Evolutionary conservation across 805 yeast genomes (phyloP).

Genomic region (Sugiyamaella chiloensis): DNA sequence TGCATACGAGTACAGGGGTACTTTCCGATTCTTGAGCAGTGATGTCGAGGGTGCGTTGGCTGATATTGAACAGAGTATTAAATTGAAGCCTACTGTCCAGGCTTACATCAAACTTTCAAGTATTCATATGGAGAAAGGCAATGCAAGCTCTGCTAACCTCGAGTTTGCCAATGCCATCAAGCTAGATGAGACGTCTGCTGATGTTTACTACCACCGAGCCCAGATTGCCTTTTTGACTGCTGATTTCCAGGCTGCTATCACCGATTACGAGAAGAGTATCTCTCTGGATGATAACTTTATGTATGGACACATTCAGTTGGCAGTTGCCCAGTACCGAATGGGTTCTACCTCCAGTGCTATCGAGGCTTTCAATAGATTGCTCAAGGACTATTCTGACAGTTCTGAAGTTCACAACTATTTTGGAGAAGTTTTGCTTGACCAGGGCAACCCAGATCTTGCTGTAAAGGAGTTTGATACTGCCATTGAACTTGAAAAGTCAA

Average conservation of each 20-base stretch:
- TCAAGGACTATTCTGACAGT: slow-evolving; percentile 70
- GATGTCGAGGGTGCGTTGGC: slow-evolving; percentile 62
- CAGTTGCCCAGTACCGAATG: slow-evolving; percentile 84
- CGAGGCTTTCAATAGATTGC: slow-evolving; percentile 20
- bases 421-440: slow-evolving; percentile 89
- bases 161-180: slow-evolving; percentile 72
- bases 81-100: slow-evolving; percentile 65
- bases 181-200: slow-evolving; percentile 68
- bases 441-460: slow-evolving; percentile 69
- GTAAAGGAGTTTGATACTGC: slow-evolving; percentile 82
- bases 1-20: slow-evolving; percentile 81
- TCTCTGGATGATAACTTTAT: slow-evolving; percentile 71
- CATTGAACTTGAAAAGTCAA: slow-evolving; percentile 61
- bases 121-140: slow-evolving; percentile 75
- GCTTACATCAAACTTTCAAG: slow-evolving; percentile 79
- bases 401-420: slow-evolving; percentile 94
- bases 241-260: slow-evolving; percentile 67
- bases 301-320: slow-evolving; percentile 85
- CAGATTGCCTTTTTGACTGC: slow-evolving; percentile 83
- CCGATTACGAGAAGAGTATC: slow-evolving; percentile 72
- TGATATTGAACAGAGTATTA: slow-evolving; percentile 63
- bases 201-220: slow-evolving; percentile 89
- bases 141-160: slow-evolving; percentile 53
- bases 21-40: slow-evolving; percentile 77
- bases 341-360: slow-evolving; percentile 30